Conservation (phyloP, 768 basidiomycete genomes). For the Favolaschia claudopus region DNA sequence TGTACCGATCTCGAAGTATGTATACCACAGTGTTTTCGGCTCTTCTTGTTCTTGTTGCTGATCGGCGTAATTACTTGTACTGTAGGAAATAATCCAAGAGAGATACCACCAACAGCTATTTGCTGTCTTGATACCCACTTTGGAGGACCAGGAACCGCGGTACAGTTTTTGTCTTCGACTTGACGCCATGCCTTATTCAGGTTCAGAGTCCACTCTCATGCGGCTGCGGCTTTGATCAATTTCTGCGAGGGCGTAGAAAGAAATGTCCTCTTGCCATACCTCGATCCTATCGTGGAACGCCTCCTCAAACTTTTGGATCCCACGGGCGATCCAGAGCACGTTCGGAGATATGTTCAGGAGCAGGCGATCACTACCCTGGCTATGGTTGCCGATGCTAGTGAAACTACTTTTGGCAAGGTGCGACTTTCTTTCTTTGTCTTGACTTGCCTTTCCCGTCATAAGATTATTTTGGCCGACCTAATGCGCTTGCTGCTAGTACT, state of each 20-base stretch:
- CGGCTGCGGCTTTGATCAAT: conserved; percentile 88
- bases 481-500: conserved; percentile 69
- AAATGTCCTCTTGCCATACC: conserved; percentile 75
- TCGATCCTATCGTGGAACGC: conserved; percentile 81
- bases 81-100: conserved; percentile 80
- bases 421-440: no score
- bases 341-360: conserved; percentile 78
- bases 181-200: conserved; percentile 1
- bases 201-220: conserved; percentile 82
- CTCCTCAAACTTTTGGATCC: conserved; percentile 73
- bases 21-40: conserved; percentile 9
- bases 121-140: conserved; percentile 70
- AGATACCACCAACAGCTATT: conserved; percentile 74
- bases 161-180: conserved; percentile 28
- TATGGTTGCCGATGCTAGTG: conserved; percentile 89
- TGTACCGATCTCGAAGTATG: conserved; percentile 89
- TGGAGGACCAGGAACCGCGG: conserved; percentile 81
- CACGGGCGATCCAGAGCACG: conserved; percentile 48
- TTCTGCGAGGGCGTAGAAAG: conserved; percentile 89
- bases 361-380: conserved; percentile 89
- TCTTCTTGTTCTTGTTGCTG: background rate
- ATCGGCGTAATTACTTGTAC: background rate
- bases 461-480: conserved; percentile 2
- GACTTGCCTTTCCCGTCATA: background rate
- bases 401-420: conserved; percentile 78